A percentile compares a stretch with the other conserved stretches of the same genome.
Conservation (phyloP, 805 yeast genomes). For the Kodamaea hsintzibuensis region DNA sequence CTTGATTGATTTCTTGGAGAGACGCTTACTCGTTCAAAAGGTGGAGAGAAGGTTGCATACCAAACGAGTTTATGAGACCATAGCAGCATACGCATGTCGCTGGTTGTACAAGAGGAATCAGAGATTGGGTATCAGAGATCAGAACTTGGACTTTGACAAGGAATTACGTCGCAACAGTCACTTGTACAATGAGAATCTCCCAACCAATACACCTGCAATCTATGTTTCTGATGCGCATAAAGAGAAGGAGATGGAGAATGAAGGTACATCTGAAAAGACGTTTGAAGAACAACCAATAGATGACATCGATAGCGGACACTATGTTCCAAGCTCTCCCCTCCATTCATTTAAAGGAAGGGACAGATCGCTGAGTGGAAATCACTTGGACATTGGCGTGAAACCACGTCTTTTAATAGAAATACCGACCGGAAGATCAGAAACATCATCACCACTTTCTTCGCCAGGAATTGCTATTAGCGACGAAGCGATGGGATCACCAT, state of each 20-base stretch:
- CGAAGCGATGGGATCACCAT: conserved; percentile 17
- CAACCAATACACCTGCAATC: not conserved
- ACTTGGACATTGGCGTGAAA: conserved; percentile 7
- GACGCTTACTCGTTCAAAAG: conserved; percentile 57
- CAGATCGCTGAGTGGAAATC: conserved; percentile 11
- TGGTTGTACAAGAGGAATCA: conserved; percentile 42
- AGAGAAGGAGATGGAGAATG: not conserved
- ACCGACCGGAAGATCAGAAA: conserved; percentile 10
- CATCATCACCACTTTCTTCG: not conserved
- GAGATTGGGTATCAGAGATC: conserved; percentile 26
- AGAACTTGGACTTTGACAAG: conserved; percentile 26
- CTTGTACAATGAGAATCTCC: conserved; percentile 13
- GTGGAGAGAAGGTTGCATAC: conserved; percentile 49
- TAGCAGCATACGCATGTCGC: conserved; percentile 49
- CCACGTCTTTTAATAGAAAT: conserved; percentile 18
- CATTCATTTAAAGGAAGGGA: conserved; percentile 1
- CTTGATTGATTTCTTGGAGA: conserved; percentile 66
- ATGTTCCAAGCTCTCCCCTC: conserved; percentile 8
- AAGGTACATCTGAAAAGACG: not conserved
- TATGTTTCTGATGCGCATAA: not conserved
- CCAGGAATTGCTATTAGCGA: conserved; percentile 4
- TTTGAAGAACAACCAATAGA: not conserved
- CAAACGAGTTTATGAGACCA: conserved; percentile 45
- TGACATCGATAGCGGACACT: not conserved
- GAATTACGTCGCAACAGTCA: conserved; percentile 28